Conservation (phyloP, 1,139 yeast species). For the Neolecta irregularis region DNA sequence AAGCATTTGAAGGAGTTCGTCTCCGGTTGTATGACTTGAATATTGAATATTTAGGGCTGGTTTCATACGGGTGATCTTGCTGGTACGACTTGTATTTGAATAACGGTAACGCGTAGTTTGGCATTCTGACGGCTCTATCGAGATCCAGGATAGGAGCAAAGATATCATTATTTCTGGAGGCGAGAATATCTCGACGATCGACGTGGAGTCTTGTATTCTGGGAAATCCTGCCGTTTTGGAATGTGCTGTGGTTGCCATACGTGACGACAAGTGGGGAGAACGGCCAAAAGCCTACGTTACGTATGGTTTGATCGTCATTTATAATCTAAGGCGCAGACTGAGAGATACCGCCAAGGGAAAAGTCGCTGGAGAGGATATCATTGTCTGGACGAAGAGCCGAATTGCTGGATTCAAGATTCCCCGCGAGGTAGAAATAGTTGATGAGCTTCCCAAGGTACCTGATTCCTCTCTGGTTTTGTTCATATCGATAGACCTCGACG, state of each 20-base stretch:
- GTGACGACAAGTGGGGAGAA: slow-evolving; percentile 26
- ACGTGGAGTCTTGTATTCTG: slow-evolving; percentile 48
- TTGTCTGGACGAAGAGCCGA: slow-evolving; percentile 8
- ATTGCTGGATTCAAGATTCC: slow-evolving; percentile 17
- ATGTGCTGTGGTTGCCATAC: slow-evolving; percentile 27
- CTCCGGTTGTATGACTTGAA: too few species aligned
- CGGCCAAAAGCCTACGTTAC: slow-evolving; percentile 24
- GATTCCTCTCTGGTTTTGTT: too few species aligned
- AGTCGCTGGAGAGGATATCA: slow-evolving; percentile 5
- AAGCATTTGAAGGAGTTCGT: slow-evolving; percentile 41
- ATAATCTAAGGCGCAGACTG: neutral
- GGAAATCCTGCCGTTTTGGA: slow-evolving; percentile 27
- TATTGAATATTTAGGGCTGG: too few species aligned
- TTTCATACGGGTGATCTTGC: slow-evolving; percentile 69
- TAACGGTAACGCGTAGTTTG: too few species aligned
- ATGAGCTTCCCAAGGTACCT: slow-evolving; percentile 19
- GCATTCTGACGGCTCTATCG: slow-evolving; percentile 40
- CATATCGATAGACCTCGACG: too few species aligned
- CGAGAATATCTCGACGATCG: slow-evolving; percentile 67
- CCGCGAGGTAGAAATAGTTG: slow-evolving; percentile 14
- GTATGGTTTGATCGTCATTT: slow-evolving; percentile 15
- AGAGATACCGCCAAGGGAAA: neutral
- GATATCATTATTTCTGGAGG: slow-evolving; percentile 73
- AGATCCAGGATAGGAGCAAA: slow-evolving; percentile 59
- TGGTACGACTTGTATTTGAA: too few species aligned